Conservation (phyloP, 2,329 filamentous ascomycete species). For the Claviceps quebecensis region DNA sequence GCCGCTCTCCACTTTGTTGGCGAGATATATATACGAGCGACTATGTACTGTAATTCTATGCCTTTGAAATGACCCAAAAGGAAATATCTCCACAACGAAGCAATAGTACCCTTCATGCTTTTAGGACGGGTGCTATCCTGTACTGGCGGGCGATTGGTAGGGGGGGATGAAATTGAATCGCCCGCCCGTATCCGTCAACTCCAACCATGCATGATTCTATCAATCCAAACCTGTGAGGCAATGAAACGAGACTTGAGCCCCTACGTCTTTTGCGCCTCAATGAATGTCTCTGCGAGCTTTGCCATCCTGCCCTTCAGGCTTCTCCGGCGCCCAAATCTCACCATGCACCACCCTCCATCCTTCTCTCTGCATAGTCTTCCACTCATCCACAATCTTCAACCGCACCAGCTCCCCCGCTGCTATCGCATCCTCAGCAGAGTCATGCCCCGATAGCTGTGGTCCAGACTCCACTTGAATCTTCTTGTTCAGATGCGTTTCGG, state of each 20-base stretch:
- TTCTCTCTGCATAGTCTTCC: conserved; percentile 48
- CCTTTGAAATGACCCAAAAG: conserved; percentile 5
- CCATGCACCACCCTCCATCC: conserved; percentile 53
- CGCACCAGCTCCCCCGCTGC: conserved; percentile 79
- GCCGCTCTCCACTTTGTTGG: conserved; percentile 6
- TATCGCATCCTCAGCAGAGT: conserved; percentile 81
- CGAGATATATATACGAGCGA: conserved; percentile 14
- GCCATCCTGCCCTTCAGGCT: conserved; percentile 8
- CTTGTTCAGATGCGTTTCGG: conserved; percentile 52
- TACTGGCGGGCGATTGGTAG: too few species aligned
- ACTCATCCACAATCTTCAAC: conserved; percentile 54
- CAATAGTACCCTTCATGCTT: neutral
- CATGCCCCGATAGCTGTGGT: conserved; percentile 51
- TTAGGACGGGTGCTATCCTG: neutral
- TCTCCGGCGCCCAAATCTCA: conserved; percentile 25
- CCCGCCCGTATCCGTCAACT: neutral
- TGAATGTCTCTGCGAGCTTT: conserved; percentile 23
- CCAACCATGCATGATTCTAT: neutral
- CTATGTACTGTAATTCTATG: conserved; percentile 22
- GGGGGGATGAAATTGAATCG: too few species aligned
- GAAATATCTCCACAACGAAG: neutral
- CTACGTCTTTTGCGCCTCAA: conserved; percentile 15
- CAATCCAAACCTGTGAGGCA: neutral
- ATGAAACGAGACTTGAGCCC: neutral
- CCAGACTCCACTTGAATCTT: conserved; percentile 62